A percentile compares a stretch with the other conserved stretches of the same genome.
Conservation (phyloP, 2,329 filamentous ascomycete genomes). For the Fusarium acutatum region DNA sequence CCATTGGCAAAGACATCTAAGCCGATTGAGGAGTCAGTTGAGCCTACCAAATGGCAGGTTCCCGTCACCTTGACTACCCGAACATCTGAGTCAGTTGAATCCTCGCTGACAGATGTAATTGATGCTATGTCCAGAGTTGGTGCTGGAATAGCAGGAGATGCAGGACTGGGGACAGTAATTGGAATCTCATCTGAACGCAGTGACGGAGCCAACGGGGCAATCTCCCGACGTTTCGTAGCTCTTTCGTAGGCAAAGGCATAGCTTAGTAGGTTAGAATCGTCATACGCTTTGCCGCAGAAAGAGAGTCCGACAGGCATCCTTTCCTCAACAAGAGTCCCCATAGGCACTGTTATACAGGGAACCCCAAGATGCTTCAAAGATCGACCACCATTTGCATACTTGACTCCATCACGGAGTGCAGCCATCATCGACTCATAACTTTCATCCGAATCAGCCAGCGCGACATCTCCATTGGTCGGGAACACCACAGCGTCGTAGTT, state of each 20-base stretch:
- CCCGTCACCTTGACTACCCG: background rate
- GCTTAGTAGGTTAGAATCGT: conserved; percentile 48
- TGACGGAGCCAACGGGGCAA: background rate
- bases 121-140: background rate
- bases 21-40: accelerated
- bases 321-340: conserved; percentile 58
- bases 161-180: accelerated
- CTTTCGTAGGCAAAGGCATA: conserved; percentile 36
- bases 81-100: accelerated
- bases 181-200: background rate
- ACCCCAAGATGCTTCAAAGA: conserved; percentile 63
- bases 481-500: background rate
- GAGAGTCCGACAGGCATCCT: conserved; percentile 63
- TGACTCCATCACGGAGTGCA: conserved; percentile 54
- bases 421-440: conserved; percentile 24
- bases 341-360: conserved; percentile 61
- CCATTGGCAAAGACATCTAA: background rate
- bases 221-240: background rate
- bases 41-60: accelerated
- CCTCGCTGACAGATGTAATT: background rate
- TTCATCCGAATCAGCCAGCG: conserved; percentile 56
- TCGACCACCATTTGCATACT: conserved; percentile 63
- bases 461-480: conserved; percentile 61
- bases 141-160: accelerated
- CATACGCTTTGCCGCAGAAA: conserved; percentile 59